Evolutionary conservation across 169 alveolate genomes (phyloP).

Genomic region (Plasmodium vinckei): DNA sequence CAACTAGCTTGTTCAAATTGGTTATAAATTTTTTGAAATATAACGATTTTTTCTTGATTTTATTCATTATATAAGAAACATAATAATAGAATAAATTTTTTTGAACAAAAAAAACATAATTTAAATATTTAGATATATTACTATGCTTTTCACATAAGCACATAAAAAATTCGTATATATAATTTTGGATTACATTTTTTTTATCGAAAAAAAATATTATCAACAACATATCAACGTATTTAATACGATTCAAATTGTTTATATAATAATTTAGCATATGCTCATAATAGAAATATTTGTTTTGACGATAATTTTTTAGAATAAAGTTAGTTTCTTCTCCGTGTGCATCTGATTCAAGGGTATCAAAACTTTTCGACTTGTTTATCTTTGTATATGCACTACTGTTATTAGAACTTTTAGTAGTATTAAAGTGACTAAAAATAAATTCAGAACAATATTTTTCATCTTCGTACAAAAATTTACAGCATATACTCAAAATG

Average conservation of each 20-base stretch:
- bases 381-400: not conserved
- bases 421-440: not conserved
- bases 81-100: constrained; percentile 13
- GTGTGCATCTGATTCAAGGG: constrained; percentile 3
- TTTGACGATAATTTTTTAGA: not conserved
- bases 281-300: constrained; percentile 48
- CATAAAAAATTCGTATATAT: constrained; percentile 42
- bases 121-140: constrained; percentile 7
- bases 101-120: not conserved
- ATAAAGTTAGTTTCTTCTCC: constrained; percentile 15
- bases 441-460: constrained; percentile 7
- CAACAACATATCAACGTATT: constrained; percentile 33
- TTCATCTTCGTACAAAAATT: constrained; percentile 46
- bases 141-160: constrained; percentile 32
- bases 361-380: not conserved
- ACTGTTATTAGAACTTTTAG: not conserved
- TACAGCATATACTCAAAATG: constrained; percentile 47
- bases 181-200: constrained; percentile 15
- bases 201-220: constrained; percentile 33
- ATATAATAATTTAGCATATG: constrained; percentile 18
- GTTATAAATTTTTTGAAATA: constrained; percentile 4
- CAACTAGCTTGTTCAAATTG: not conserved
- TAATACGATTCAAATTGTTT: constrained; percentile 41
- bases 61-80: constrained; percentile 2
- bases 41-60: not conserved